Conservation (phyloP, 2,329 filamentous ascomycete species). For the Aspergillus oerlinghausenensis region DNA sequence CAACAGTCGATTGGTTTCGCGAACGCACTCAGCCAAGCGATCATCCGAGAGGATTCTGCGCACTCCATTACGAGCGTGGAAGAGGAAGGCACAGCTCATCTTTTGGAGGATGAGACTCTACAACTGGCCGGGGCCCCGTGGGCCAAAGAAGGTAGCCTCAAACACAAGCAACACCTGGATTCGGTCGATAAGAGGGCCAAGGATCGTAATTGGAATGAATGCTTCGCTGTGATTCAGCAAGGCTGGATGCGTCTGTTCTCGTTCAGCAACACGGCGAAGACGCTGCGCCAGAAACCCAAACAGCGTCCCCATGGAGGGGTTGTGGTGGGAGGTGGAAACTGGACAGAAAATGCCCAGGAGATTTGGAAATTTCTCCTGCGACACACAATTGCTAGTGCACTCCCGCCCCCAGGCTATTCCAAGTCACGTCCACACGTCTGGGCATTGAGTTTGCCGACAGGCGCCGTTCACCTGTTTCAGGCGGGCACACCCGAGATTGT, state of each 20-base stretch:
- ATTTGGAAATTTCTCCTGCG: conserved; percentile 82
- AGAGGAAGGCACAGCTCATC: conserved; percentile 56
- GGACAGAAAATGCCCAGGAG: conserved; percentile 93
- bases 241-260: conserved; percentile 92
- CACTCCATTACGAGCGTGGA: conserved; percentile 51
- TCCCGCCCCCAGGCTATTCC: conserved; percentile 90
- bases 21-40: conserved; percentile 92
- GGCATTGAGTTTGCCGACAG: conserved; percentile 85
- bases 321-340: conserved; percentile 90
- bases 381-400: conserved; percentile 83
- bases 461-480: conserved; percentile 96
- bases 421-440: conserved; percentile 87
- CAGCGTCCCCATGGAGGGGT: conserved; percentile 54
- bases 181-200: conserved; percentile 86
- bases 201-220: conserved; percentile 90
- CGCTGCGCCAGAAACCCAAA: conserved; percentile 58
- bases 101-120: conserved; percentile 88
- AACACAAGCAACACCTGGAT: conserved; percentile 95
- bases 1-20: conserved; percentile 97
- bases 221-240: conserved; percentile 93
- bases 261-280: conserved; percentile 74
- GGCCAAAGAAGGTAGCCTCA: conserved; percentile 94
- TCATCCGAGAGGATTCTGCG: conserved; percentile 73
- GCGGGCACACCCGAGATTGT: conserved; percentile 93
- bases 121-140: conserved; percentile 92